Percentiles rank a stretch among this genome's conserved stretches.
Conservation (phyloP, 495 filamentous ascomycete species). For the Penicillium turbatum region DNA sequence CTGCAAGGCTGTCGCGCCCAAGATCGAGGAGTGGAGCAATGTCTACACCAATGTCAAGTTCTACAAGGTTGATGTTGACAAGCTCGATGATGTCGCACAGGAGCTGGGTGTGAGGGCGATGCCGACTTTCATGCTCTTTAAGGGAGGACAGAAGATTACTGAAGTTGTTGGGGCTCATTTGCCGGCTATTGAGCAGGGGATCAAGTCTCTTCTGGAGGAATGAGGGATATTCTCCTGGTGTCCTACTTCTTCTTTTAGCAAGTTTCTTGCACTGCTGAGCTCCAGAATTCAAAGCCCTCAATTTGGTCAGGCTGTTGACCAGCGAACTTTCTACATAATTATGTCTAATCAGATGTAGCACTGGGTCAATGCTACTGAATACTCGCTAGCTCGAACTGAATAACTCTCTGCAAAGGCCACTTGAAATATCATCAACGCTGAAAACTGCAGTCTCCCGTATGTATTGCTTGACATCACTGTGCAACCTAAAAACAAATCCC, state of each 20-base stretch:
- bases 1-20: conserved; percentile 78
- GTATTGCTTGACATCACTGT: too few relatives aligned
- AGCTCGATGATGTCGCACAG: conserved; percentile 64
- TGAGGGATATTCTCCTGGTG: neutral
- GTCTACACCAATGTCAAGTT: conserved; percentile 56
- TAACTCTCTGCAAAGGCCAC: too few relatives aligned
- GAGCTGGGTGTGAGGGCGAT: conserved; percentile 80
- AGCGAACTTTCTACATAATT: too few relatives aligned
- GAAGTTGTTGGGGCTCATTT: conserved; percentile 71
- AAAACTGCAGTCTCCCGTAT: too few relatives aligned
- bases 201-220: conserved; percentile 5
- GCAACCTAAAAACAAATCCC: too few relatives aligned
- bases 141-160: conserved; percentile 59
- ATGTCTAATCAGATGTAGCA: too few relatives aligned
- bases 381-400: too few relatives aligned
- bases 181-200: conserved; percentile 6
- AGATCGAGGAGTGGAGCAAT: conserved; percentile 58
- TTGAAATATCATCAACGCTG: too few relatives aligned
- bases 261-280: neutral
- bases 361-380: too few relatives aligned
- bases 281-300: too few relatives aligned
- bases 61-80: conserved; percentile 85
- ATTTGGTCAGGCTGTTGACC: too few relatives aligned
- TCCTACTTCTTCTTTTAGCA: neutral
- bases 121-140: conserved; percentile 83